Evolutionary conservation across 2,329 filamentous ascomycete genomes (phyloP).

Genomic region (Aspergillus sergii): DNA sequence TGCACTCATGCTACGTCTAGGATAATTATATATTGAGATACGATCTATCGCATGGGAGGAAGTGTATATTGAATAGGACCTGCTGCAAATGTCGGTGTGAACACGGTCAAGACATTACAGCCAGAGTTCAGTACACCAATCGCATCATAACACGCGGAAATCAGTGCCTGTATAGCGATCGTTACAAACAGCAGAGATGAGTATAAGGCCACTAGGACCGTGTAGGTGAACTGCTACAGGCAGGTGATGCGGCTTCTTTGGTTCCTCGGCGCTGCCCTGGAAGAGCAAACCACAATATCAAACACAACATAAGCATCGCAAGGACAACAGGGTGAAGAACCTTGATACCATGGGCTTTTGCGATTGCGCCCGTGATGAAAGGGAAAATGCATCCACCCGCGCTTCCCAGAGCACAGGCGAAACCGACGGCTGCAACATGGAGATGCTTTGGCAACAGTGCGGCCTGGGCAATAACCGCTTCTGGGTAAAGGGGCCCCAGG

Average conservation of each 20-base stretch:
- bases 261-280: not conserved
- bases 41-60: not conserved
- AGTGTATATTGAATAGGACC: not conserved
- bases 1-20: not conserved
- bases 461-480: conserved; percentile 69
- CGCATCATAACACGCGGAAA: not conserved
- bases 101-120: not conserved
- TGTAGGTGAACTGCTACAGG: not conserved
- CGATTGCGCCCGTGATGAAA: conserved; percentile 44
- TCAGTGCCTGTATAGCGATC: not conserved
- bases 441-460: conserved; percentile 71
- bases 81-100: not conserved
- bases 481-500: conserved; percentile 74
- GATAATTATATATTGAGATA: not conserved
- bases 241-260: not conserved
- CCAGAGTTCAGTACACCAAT: not conserved
- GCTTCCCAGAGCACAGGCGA: conserved; percentile 74
- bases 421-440: conserved; percentile 75
- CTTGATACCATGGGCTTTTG: conserved; percentile 56
- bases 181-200: not conserved
- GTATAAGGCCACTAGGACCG: not conserved
- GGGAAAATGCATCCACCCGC: conserved; percentile 58
- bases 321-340: conserved; percentile 61
- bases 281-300: conserved; percentile 7
- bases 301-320: conserved; percentile 43